Base-by-base conservation (phyloP, 2,329 filamentous ascomycete genomes). In the Epichloe coenophiala region DNA sequence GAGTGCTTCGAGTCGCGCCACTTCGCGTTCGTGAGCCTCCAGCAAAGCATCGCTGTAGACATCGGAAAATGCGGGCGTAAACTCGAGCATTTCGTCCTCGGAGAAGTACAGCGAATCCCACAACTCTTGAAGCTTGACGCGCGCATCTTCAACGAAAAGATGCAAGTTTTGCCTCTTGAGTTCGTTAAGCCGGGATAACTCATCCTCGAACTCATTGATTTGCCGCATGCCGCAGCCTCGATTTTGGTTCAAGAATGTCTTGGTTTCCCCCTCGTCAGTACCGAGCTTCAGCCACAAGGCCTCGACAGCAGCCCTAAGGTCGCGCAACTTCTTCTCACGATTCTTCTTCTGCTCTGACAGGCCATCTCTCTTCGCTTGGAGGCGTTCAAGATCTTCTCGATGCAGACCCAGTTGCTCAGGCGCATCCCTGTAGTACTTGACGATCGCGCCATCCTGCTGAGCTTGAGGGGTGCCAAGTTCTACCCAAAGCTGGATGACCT, bases 41-140 rank as follows among this genome's bases (percentile, higher is more conserved):
- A 98, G 78, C 9, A 98, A 77, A 4, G 93, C 93, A 65, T 98
- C 93, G 60, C 89, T 96, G 69, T 94, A 96, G 19, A 96, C 91
- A 63, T 97, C 93, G 11, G 89, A 95, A 65, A 97, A 97, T 41
- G 90, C 93, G 0, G 94, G 93, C 0, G 90, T 93, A 59, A 98
- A 98, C 58, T 96, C 90, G 51, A 97, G 80, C 90, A 97, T 97
- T 70, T 98, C 93, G 61, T 98, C 93, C 64, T 98, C 93, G 0
- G 88, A 95, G 63, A 94, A 90, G 71, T 93, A 97, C 1, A 98
- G 72, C 0, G 81, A 76, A 63, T 98, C 93, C 93, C 94, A 98
- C 0, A 98, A 79, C 62, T 94, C 90, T 66, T 97, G 91, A 11
- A 98, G 76, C 63, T 87, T 88, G 68, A 82, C 86, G 40, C 94